Evolutionary conservation across 2,329 filamentous ascomycete genomes (phyloP).

Genomic region (Diaporthe eres): DNA sequence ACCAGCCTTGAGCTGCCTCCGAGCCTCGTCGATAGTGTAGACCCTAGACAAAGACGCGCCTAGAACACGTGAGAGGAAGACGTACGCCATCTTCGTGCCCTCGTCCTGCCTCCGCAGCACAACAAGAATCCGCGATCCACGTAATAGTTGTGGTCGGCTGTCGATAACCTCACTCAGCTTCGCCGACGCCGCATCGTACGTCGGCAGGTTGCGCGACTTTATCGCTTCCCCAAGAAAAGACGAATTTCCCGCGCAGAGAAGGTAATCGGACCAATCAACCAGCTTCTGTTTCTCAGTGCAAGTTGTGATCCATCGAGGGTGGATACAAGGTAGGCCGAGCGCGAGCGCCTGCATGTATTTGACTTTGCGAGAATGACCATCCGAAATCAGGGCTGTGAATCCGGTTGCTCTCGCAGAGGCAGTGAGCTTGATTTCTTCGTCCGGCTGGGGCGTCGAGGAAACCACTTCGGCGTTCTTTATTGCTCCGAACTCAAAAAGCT

Average conservation of each 20-base stretch:
- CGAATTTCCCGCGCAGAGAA: constrained; percentile 88
- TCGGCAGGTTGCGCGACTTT: constrained; percentile 77
- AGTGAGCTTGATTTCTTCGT: constrained; percentile 66
- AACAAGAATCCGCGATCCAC: constrained; percentile 77
- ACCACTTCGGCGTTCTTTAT: constrained; percentile 52
- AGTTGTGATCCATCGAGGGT: constrained; percentile 83
- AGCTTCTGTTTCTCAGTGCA: constrained; percentile 74
- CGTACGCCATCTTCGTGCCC: constrained; percentile 77
- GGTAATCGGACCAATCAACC: constrained; percentile 83
- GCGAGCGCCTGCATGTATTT: constrained; percentile 98
- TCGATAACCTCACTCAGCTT: constrained; percentile 70
- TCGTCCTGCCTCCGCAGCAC: constrained; percentile 77
- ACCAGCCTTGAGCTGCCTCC: constrained; percentile 66
- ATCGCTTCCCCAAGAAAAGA: constrained; percentile 81
- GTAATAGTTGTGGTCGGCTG: constrained; percentile 73
- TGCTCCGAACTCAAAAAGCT: constrained; percentile 75
- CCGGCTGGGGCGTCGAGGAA: constrained; percentile 46
- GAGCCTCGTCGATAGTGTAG: constrained; percentile 75
- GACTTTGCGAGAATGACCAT: constrained; percentile 85
- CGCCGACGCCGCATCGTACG: constrained; percentile 71
- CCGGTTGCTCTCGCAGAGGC: constrained; percentile 68
- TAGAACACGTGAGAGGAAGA: constrained; percentile 84
- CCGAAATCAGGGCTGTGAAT: constrained; percentile 89
- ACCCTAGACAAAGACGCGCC: constrained; percentile 81
- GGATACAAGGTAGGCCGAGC: constrained; percentile 88